A percentile compares a stretch with the other conserved stretches of the same genome.
These are phyloP conservation scores for Erythrophleum fordii DNA, from an alignment of 306 rosid species.

Conservation along the genomic window DNA sequence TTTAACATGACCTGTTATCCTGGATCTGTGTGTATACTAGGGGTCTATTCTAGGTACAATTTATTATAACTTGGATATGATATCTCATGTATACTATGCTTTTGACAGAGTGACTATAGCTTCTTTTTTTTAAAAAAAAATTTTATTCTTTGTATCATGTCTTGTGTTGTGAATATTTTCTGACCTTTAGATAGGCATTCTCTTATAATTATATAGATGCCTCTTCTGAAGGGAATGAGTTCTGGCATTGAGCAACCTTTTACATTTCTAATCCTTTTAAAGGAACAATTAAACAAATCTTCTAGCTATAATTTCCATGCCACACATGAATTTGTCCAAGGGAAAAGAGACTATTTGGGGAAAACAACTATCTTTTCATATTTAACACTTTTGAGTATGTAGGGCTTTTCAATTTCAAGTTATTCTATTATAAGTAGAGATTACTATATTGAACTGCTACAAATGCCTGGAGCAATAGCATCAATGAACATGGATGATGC, in stretches of 20 bases:
- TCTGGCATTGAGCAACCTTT: background rate
- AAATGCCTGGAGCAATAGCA: background rate
- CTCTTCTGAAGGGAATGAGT: slow-evolving; percentile 2
- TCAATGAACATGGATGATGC: background rate
- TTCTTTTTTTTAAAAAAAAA: background rate
- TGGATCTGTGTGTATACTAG: slow-evolving; percentile 3
- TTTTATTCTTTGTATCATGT: background rate
- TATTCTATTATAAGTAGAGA: background rate
- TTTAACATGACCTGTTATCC: slow-evolving; percentile 14
- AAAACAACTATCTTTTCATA: background rate
- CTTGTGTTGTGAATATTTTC: slow-evolving; percentile 17
- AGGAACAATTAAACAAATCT: background rate
- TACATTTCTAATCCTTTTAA: background rate
- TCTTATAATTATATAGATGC: background rate
- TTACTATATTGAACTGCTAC: background rate
- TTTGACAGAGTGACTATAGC: background rate
- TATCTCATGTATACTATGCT: background rate
- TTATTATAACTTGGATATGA: slow-evolving; percentile 32
- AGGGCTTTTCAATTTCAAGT: background rate
- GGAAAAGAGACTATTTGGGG: background rate
- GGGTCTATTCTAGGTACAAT: slow-evolving; percentile 17
- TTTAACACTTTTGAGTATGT: background rate
- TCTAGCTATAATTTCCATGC: background rate
- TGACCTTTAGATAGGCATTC: slow-evolving; percentile 6
- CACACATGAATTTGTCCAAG: background rate